Evolutionary conservation across 75 land plant genomes (phyloP), one percentile per base, ranked within the genome.

Genomic region (Cupressus sempervirens): DNA sequence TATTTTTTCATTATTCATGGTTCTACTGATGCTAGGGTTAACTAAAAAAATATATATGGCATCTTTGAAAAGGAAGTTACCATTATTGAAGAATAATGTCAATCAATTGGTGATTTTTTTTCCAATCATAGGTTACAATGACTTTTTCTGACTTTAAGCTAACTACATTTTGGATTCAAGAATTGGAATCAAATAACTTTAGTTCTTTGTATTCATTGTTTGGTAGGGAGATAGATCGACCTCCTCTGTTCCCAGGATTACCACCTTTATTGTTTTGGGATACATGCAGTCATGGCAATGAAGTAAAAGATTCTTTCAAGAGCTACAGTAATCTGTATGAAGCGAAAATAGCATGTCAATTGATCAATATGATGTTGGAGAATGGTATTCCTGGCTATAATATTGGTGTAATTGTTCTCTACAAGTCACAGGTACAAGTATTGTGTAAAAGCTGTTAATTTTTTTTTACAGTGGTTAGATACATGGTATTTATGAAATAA

Each of bases 221-320:
- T 79, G 38, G 15, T 41, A 85, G 88, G 86, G 88, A 88, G 4
- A 41, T 58, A 34, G 88, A 88, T 52, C 46, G 88, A 18, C 83
- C 87, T 74, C 86, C 88, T 29, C 83, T 88, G 67, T 14, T 88
- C 34, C 83, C 65, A 62, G 87, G 87, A 56, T 30, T 88, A 34
- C 87, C 87, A 43, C 88, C 88, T 79, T 75, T 88, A 13, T 40
- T 88, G 54, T 88, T 88, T 65, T 88, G 87, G 83, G 88, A 88
- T 82, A 88, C 88, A 43, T 46, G 88, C 83, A 81, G n/a, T 38
- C 67, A 86, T 62, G 87, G 88, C 46, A 58, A 53, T 54, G 88
- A 88, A 62, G 72, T 54, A 65, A 88, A 85, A 62, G 87, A 88
- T 67, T 58, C 50, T 56, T 80, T 80, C 30, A 86, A 82, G 68